Evolutionary conservation across 352 stramenopile species (phyloP).

Genomic region (Aphanomyces astaci): DNA sequence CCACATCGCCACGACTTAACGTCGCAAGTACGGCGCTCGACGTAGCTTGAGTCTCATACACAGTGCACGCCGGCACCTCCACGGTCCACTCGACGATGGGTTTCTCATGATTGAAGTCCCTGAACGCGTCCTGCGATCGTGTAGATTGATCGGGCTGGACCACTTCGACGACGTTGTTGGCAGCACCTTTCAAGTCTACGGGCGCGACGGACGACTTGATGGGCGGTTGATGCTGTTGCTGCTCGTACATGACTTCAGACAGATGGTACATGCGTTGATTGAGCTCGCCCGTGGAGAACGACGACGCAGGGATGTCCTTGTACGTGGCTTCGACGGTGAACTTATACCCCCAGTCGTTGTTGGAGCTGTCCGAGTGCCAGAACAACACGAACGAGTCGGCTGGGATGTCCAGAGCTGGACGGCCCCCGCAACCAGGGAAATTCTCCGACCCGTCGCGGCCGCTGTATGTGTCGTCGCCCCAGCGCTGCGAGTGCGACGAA

Average conservation of each 20-base stretch:
- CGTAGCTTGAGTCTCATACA: too few species aligned
- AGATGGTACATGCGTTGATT: conserved; percentile 50
- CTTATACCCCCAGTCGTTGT: conserved; percentile 85
- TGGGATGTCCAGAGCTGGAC: conserved; percentile 60
- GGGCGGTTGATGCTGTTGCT: not conserved
- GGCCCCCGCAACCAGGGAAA: conserved; percentile 61
- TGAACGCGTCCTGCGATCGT: not conserved
- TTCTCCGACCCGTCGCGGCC: conserved; percentile 60
- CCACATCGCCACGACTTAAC: not conserved
- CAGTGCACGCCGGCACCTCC: too few species aligned
- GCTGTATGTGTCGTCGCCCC: conserved; percentile 57
- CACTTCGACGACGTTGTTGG: too few species aligned
- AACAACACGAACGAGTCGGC: conserved; percentile 72
- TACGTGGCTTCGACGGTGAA: conserved; percentile 69
- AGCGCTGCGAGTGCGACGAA: conserved; percentile 32
- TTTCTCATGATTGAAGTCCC: not conserved
- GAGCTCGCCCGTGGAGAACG: conserved; percentile 48
- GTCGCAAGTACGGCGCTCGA: not conserved
- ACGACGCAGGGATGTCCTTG: conserved; percentile 33
- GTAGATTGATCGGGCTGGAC: too few species aligned
- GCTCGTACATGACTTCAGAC: conserved; percentile 63
- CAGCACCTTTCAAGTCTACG: too few species aligned
- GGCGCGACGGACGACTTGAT: not conserved
- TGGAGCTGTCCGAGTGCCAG: conserved; percentile 78
- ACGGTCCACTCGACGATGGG: not conserved